These are phyloP conservation scores for Yamadazyma triangularis DNA, from an alignment of 1,139 yeast genomes.

Conservation along the genomic window DNA sequence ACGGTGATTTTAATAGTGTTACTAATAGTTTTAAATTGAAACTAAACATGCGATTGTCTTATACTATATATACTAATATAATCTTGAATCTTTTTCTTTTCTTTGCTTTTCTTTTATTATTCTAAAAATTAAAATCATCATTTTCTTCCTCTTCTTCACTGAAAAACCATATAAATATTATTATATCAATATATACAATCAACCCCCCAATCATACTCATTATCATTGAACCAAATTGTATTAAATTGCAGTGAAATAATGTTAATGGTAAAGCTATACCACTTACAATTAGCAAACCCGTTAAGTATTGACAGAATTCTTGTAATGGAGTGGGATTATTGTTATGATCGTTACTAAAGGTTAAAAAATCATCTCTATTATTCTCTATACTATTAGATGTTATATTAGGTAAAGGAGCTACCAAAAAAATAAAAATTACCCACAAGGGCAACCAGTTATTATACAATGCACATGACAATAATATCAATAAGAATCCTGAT, in stretches of 20 bases:
- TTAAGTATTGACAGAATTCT: conserved; percentile 57
- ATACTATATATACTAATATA: background rate
- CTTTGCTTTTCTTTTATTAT: too few species aligned
- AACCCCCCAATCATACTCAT: conserved; percentile 72
- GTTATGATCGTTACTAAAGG: conserved; percentile 49
- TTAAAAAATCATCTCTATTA: conserved; percentile 56
- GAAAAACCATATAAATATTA: conserved; percentile 68
- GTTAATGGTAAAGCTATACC: conserved; percentile 66
- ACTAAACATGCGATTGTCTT: background rate
- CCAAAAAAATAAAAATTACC: conserved; percentile 58
- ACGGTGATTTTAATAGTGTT: conserved; percentile 55
- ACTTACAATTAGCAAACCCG: conserved; percentile 64
- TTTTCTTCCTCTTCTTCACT: conserved; percentile 49
- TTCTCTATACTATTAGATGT: conserved; percentile 39
- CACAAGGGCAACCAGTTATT: conserved; percentile 68
- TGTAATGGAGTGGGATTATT: conserved; percentile 44
- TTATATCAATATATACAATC: conserved; percentile 66
- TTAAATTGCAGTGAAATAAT: conserved; percentile 55
- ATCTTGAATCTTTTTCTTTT: background rate
- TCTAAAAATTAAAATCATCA: conserved; percentile 51
- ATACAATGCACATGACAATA: conserved; percentile 69
- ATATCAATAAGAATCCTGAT: conserved; percentile 66
- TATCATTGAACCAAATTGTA: conserved; percentile 52
- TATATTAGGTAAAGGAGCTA: conserved; percentile 70
- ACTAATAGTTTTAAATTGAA: conserved; percentile 52